A percentile compares a stretch with the other conserved stretches of the same genome.
Conservation (phyloP, 148 eudicot species). For the Dianthus caryophyllus region DNA sequence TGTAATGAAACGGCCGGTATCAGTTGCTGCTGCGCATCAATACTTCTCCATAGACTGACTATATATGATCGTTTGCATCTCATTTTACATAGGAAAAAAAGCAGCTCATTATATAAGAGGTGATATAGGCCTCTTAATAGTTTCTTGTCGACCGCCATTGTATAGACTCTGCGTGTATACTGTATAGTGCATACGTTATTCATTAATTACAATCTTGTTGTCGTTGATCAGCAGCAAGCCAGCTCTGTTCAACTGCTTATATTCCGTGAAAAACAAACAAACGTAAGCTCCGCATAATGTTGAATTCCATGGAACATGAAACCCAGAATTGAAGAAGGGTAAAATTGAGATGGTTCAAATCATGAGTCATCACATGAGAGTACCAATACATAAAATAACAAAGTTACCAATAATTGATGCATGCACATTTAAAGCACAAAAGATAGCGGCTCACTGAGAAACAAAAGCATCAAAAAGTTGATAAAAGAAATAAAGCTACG, state of each 20-base stretch:
- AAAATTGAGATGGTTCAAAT: constrained; percentile 10
- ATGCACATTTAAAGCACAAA: constrained; percentile 14
- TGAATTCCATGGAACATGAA: constrained; percentile 16
- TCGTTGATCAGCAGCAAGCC: background rate
- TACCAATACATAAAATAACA: background rate
- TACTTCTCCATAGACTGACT: no score
- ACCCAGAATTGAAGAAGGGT: constrained; percentile 17
- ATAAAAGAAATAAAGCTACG: constrained; percentile 10
- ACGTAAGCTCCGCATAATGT: background rate
- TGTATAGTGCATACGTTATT: no score
- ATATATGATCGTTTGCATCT: no score
- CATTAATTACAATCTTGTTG: background rate
- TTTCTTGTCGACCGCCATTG: no score
- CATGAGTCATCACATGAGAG: background rate
- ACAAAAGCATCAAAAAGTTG: constrained; percentile 15
- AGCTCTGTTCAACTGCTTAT: no score
- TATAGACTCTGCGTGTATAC: no score
- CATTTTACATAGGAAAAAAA: no score
- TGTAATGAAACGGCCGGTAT: constrained; percentile 14
- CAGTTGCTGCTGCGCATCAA: no score
- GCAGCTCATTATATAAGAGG: no score
- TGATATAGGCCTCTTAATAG: no score
- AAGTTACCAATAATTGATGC: constrained; percentile 12
- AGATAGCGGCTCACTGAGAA: constrained; percentile 8
- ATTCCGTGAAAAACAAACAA: no score